Evolutionary conservation across 495 filamentous ascomycete species (phyloP).

Genomic region (Podospora pseudoanserina): DNA sequence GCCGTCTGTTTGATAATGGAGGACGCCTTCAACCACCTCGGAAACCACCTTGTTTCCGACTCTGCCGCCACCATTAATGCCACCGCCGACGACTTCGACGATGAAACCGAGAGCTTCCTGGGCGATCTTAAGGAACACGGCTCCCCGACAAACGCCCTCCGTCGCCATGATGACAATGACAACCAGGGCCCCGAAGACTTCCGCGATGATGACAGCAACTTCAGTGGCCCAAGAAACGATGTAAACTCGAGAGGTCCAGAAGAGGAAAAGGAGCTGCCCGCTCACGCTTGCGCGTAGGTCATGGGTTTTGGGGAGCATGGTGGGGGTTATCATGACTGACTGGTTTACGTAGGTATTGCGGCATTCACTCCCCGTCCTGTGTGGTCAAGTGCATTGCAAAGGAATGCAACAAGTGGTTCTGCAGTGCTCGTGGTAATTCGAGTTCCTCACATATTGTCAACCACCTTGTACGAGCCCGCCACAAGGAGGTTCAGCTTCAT

Average conservation of each 20-base stretch:
- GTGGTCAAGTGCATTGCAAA: conserved; percentile 90
- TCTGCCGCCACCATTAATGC: conserved; percentile 71
- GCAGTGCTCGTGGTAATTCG: conserved; percentile 93
- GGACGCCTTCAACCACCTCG: conserved; percentile 80
- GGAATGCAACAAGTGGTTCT: conserved; percentile 95
- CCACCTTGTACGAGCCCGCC: conserved; percentile 92
- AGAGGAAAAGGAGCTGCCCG: conserved; percentile 88
- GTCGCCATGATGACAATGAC: conserved; percentile 74
- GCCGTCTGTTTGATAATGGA: conserved; percentile 54
- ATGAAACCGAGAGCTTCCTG: conserved; percentile 53
- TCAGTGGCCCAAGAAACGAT: conserved; percentile 73
- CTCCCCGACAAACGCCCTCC: conserved; percentile 35
- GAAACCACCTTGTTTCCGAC: conserved; percentile 74
- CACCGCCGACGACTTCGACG: conserved; percentile 59
- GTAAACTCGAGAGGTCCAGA: conserved; percentile 60
- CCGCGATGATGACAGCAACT: conserved; percentile 86
- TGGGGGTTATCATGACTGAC: conserved; percentile 14
- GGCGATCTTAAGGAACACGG: neutral
- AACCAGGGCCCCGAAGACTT: conserved; percentile 79
- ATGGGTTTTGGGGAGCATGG: neutral
- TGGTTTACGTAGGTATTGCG: conserved; percentile 70
- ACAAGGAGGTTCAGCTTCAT: conserved; percentile 98
- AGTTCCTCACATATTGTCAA: conserved; percentile 98
- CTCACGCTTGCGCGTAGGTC: conserved; percentile 94
- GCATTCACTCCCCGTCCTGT: conserved; percentile 90